A percentile compares a stretch with the other conserved stretches of the same genome.
Conservation (phyloP, 805 yeast genomes). For the Saccharomyces paradoxus region DNA sequence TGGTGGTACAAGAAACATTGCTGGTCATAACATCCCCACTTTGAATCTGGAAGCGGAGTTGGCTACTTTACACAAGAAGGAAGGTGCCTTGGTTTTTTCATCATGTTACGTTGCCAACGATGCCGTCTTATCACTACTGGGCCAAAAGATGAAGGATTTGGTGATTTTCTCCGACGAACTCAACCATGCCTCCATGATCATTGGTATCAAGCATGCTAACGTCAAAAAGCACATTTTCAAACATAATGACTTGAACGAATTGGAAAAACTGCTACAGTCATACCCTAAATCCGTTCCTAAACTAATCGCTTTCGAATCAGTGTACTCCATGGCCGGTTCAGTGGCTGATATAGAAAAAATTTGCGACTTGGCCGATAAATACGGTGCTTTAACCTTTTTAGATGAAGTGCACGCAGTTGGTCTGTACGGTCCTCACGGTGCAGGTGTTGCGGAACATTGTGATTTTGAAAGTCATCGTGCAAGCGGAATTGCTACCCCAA, state of each 20-base stretch:
- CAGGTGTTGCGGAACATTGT: slow-evolving; percentile 97
- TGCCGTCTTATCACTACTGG: slow-evolving; percentile 83
- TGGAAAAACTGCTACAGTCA: slow-evolving; percentile 67
- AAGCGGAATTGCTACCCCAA: slow-evolving; percentile 51
- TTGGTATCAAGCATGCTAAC: slow-evolving; percentile 86
- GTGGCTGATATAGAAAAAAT: slow-evolving; percentile 87
- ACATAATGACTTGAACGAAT: slow-evolving; percentile 80
- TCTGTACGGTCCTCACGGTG: slow-evolving; percentile 98
- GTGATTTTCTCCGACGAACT: slow-evolving; percentile 88
- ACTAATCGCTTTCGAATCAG: slow-evolving; percentile 93
- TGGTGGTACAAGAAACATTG: slow-evolving; percentile 98
- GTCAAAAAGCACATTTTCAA: slow-evolving; percentile 83
- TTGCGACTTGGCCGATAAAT: slow-evolving; percentile 93
- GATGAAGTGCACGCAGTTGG: slow-evolving; percentile 99
- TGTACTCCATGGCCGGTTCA: slow-evolving; percentile 97
- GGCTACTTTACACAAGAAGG: slow-evolving; percentile 89
- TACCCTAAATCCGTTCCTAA: slow-evolving; percentile 88
- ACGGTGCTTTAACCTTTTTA: slow-evolving; percentile 92
- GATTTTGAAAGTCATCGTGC: slow-evolving; percentile 77
- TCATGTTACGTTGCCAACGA: slow-evolving; percentile 97
- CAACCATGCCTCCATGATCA: slow-evolving; percentile 97
- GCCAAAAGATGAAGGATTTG: slow-evolving; percentile 81
- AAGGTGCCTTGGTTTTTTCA: slow-evolving; percentile 88
- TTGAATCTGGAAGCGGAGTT: slow-evolving; percentile 75
- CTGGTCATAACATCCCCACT: slow-evolving; percentile 94